These are phyloP conservation scores for Macaranga tanarius DNA, from an alignment of 441 rosid species.

Conservation along the genomic window DNA sequence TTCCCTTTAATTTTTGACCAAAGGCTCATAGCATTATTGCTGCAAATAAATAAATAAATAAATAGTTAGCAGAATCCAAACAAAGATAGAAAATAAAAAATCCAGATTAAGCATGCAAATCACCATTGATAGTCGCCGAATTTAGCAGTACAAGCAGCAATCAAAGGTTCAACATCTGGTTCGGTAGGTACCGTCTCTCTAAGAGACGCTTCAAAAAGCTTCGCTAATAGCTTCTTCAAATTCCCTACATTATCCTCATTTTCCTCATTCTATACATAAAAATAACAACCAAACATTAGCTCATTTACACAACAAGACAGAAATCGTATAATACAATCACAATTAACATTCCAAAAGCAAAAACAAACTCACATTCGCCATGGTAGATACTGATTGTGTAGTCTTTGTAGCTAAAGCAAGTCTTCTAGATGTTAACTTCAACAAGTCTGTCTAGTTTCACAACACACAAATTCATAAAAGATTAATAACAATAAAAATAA, in stretches of 20 bases:
- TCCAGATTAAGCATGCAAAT: not conserved
- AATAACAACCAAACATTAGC: constrained; percentile 10
- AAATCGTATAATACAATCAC: not conserved
- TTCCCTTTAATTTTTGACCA: constrained; percentile 72
- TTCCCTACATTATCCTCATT: constrained; percentile 55
- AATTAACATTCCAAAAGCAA: not conserved
- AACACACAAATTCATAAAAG: constrained; percentile 1
- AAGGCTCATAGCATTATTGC: constrained; percentile 90
- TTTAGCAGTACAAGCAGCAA: constrained; percentile 63
- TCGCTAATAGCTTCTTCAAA: constrained; percentile 52
- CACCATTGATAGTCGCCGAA: constrained; percentile 96
- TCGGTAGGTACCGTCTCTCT: constrained; percentile 53
- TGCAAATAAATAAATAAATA: constrained; percentile 27
- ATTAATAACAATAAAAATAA: no score
- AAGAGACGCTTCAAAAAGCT: constrained; percentile 62
- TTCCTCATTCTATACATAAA: constrained; percentile 27
- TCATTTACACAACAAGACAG: not conserved
- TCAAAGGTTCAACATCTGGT: constrained; percentile 56
- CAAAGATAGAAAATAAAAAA: not conserved
- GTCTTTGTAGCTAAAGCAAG: constrained; percentile 38
- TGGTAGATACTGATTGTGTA: constrained; percentile 42
- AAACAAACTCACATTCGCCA: constrained; percentile 59
- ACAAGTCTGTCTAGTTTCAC: constrained; percentile 68
- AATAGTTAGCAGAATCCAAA: not conserved
- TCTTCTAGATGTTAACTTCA: constrained; percentile 50